Evolutionary conservation across 129 eudicot genomes (phyloP), one percentile per base, ranked within the genome.

Genomic region (Flaveria trinervia): DNA sequence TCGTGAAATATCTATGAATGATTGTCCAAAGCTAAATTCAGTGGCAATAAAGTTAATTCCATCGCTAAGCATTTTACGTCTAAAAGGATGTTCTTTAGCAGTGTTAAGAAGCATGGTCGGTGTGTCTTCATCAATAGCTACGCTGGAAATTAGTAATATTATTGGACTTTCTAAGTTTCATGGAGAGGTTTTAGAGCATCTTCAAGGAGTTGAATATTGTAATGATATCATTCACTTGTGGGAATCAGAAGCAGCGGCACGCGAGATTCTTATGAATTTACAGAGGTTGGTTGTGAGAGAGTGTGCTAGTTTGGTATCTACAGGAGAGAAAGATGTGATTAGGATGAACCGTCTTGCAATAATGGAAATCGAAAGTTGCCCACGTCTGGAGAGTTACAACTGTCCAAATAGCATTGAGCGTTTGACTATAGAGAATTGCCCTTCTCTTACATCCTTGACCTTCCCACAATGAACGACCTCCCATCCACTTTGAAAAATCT

Each of bases 41-140:
- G 25, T 65, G 45, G 22, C 43, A 54, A 10, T 51, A 23, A 44
- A 3, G 10, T 16, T 16, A 22, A 39, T 77, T 50, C 74, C 75
- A 1, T 77, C 74, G n/a, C 74, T 77, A 52, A 28, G 7, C 30
- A 46, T 39, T 68, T 56, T 67, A 39, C 30, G 20, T 36, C 11
- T 66, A 52, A 25, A 77, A 33, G 57, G 36, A 22, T 77, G 81
- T 64, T 49, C 51, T 17, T 9, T 48, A 48, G 15, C 51, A 6
- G 65, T 75, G 43, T 67, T 77, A 10, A 55, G 45, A 20, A 77
- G 81, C 55, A 67, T 77, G 55, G 68, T 77, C n/a, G 11, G 57
- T 77, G 50, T 50, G 33, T 75, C 79, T 14, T 49, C 65, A 13
- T 75, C 68, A 16, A 4, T 39, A 54, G 1, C 1, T 26, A 26